These are phyloP conservation scores for Floccularia luteovirens DNA, from an alignment of 768 basidiomycete genomes.

Conservation along the genomic window DNA sequence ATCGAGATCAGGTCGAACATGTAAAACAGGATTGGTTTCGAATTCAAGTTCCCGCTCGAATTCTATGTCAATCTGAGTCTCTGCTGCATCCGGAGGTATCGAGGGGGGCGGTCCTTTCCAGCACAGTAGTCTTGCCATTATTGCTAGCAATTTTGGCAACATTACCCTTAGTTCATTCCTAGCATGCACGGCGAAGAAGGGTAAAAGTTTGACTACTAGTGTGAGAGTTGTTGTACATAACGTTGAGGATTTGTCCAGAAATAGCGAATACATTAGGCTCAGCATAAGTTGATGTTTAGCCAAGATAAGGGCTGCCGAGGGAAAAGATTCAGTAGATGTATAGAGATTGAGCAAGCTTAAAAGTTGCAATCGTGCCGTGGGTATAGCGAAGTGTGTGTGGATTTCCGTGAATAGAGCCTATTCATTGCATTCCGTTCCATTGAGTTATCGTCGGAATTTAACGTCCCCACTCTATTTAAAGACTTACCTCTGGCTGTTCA, in stretches of 20 bases:
- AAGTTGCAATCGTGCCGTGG: conserved; percentile 63
- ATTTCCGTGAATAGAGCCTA: conserved; percentile 71
- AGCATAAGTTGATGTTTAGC: conserved; percentile 57
- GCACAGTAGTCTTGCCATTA: conserved; percentile 65
- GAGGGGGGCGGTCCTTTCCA: conserved; percentile 55
- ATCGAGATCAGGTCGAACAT: conserved; percentile 44
- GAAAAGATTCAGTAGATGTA: conserved; percentile 47
- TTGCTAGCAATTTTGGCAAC: conserved; percentile 58
- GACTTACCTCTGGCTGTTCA: conserved; percentile 55
- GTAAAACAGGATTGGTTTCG: conserved; percentile 27
- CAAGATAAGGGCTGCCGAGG: conserved; percentile 37
- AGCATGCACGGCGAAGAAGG: conserved; percentile 62
- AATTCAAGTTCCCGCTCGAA: conserved; percentile 33
- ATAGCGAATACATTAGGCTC: conserved; percentile 57
- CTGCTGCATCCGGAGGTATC: conserved; percentile 15
- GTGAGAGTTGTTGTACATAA: conserved; percentile 57
- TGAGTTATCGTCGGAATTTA: conserved; percentile 7
- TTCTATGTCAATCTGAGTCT: conserved; percentile 21
- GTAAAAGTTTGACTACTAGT: conserved; percentile 64
- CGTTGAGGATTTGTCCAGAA: conserved; percentile 72
- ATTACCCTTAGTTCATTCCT: conserved; percentile 44
- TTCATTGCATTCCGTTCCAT: no score
- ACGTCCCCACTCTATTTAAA: conserved; percentile 4
- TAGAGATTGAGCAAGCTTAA: conserved; percentile 58
- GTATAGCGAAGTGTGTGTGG: conserved; percentile 49